phyloP scores from a whole-genome alignment of 169 alveolate genomes.

The Plasmodium vivax region DNA sequence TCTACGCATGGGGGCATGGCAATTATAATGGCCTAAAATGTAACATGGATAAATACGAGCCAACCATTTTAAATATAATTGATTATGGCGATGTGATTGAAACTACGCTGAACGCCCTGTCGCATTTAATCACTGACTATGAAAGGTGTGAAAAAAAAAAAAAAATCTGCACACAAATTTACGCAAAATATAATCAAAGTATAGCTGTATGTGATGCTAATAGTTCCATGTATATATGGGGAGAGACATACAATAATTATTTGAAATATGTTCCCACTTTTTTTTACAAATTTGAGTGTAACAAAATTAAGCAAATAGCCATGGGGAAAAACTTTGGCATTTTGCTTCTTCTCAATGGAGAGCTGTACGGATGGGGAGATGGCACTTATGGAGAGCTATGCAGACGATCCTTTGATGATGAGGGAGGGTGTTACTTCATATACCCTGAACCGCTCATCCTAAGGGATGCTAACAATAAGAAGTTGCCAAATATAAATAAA shows the following conservation, averaged over 20 bases:
- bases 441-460: constrained; percentile 76
- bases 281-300: constrained; percentile 76
- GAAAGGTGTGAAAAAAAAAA: constrained; percentile 59
- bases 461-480: constrained; percentile 72
- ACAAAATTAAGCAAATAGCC: constrained; percentile 80
- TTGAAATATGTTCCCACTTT: constrained; percentile 79
- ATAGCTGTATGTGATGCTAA: constrained; percentile 80
- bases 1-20: constrained; percentile 84
- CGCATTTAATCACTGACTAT: constrained; percentile 60
- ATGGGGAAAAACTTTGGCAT: constrained; percentile 82
- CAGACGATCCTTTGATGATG: constrained; percentile 38
- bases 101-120: constrained; percentile 54
- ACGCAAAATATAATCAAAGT: constrained; percentile 79
- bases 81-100: constrained; percentile 74
- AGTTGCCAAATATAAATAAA: constrained; percentile 65
- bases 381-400: constrained; percentile 86
- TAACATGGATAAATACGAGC: constrained; percentile 41
- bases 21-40: constrained; percentile 83
- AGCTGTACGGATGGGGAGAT: constrained; percentile 85
- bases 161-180: constrained; percentile 71
- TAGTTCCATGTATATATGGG: constrained; percentile 81
- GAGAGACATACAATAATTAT: constrained; percentile 81
- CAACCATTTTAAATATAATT: constrained; percentile 47
- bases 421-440: constrained; percentile 66
- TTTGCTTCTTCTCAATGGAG: constrained; percentile 77